phyloP scores from a whole-genome alignment of 441 rosid species.

The Raphanus hybrid region DNA sequence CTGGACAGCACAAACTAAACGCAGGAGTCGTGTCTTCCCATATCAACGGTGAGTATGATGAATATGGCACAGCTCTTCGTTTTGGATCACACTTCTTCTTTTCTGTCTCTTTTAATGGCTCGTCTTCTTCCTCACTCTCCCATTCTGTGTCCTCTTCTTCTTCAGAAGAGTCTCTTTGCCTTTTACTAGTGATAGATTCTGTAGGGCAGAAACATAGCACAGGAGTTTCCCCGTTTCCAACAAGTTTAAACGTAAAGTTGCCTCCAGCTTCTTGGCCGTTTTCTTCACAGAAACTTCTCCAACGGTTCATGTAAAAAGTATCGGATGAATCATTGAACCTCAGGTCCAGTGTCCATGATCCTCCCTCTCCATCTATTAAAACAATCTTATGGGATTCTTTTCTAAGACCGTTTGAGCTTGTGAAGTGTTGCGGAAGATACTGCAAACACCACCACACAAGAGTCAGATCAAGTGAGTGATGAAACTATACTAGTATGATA shows the following conservation, averaged over 20 bases:
- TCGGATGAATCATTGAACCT: not conserved
- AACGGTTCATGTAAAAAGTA: conserved; percentile 1
- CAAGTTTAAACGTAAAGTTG: not conserved
- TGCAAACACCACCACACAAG: conserved; percentile 2
- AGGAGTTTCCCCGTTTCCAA: not conserved
- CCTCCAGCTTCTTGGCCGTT: not conserved
- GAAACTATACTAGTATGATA: not conserved
- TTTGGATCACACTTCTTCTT: not conserved
- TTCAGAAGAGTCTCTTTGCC: not conserved
- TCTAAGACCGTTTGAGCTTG: not conserved
- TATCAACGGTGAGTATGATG: not conserved
- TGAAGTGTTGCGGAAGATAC: not conserved
- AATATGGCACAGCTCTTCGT: not conserved
- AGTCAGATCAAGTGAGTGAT: not conserved
- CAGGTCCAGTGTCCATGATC: not conserved
- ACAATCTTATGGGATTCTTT: not conserved
- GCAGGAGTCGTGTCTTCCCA: conserved; percentile 34
- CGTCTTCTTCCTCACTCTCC: not conserved
- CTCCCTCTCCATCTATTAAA: not conserved
- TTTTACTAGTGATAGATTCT: not conserved
- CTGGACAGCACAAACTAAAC: conserved; percentile 12
- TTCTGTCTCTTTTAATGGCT: not conserved
- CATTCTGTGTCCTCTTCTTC: not conserved
- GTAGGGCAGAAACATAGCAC: not conserved
- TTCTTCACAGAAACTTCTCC: conserved; percentile 1